phyloP scores from a whole-genome alignment of 371 early-diverging fungal genomes.

The Saksenaea vasiformis region DNA sequence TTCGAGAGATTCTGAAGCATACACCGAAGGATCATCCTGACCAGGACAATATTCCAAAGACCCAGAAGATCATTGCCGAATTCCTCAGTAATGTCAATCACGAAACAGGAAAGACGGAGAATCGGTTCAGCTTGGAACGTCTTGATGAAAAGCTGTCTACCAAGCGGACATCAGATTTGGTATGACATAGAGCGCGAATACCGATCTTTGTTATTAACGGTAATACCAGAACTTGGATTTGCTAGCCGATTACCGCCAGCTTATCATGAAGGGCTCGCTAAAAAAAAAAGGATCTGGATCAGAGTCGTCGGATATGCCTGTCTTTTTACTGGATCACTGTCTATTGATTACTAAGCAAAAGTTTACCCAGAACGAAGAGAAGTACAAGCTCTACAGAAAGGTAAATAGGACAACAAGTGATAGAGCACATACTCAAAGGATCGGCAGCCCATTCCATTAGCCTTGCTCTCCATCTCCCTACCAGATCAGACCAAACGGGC shows the following conservation, averaged over 20 bases:
- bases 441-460: constrained; percentile 79
- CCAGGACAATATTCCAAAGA: constrained; percentile 61
- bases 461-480: constrained; percentile 63
- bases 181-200: not conserved
- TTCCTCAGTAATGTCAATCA: constrained; percentile 75
- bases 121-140: constrained; percentile 34
- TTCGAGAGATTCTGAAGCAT: constrained; percentile 84
- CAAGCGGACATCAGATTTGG: constrained; percentile 25
- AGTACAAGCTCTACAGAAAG: constrained; percentile 41
- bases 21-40: constrained; percentile 85
- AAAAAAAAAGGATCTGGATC: constrained; percentile 69
- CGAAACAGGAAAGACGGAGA: constrained; percentile 84
- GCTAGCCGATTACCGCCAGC: constrained; percentile 59
- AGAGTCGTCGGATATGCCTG: constrained; percentile 66
- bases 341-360: constrained; percentile 75
- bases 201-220: constrained; percentile 22
- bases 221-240: constrained; percentile 56
- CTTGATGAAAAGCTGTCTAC: constrained; percentile 1
- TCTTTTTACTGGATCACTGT: constrained; percentile 87
- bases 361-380: constrained; percentile 30
- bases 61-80: constrained; percentile 66
- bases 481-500: constrained; percentile 55
- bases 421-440: constrained; percentile 25
- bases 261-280: constrained; percentile 81
- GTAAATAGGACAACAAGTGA: constrained; percentile 11